Evolutionary conservation across 1,139 yeast genomes (phyloP), one percentile per base, ranked within the genome.

Genomic region (Debaryomyces singareniensis): DNA sequence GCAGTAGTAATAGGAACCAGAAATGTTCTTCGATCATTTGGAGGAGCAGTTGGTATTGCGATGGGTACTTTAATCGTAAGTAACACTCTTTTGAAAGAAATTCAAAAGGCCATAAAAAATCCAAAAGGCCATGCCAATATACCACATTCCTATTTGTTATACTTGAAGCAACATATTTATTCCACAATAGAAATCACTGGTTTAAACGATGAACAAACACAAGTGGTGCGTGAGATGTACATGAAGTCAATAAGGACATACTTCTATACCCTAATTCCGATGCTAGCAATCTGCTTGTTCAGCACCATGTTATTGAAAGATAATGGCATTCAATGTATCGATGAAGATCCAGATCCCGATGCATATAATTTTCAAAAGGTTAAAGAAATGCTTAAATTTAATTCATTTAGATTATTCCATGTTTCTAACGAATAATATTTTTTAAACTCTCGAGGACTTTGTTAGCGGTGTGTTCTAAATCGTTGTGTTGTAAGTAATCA

Each of bases 1-100:
- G 78, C 80, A 0, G 75, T 73, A 9, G 73, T 72, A 6, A 72
- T 73, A 6, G 62, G 77, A 3, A 60, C 75, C 1, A 56, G 80
- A 45, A 73, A 72, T 39, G 68, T 72, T 7, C 39, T 71, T 29
- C 49, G 80, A 35, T 65, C 73, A 1, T 60, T 74, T 30, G 80
- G 81, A 23, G 78, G 77, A 15, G 68, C 79, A 2, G 44, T 52
- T 12, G 60, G 60, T n/a, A 50, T 49, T n/a, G n/a, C n/a, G n/a
- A n/a, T n/a, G n/a, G n/a, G n/a, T n/a, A n/a, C n/a, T n/a, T n/a
- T n/a, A n/a, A n/a, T n/a, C n/a, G n/a, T n/a, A n/a, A n/a, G n/a
- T n/a, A n/a, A n/a, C n/a, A n/a, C n/a, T n/a, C n/a, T n/a, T n/a
- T n/a, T n/a, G n/a, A n/a, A n/a, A n/a, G n/a, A n/a, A n/a, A n/a